phyloP scores from a whole-genome alignment of 1,284 basidiomycete genomes.

The Violaceomyces palustris region DNA sequence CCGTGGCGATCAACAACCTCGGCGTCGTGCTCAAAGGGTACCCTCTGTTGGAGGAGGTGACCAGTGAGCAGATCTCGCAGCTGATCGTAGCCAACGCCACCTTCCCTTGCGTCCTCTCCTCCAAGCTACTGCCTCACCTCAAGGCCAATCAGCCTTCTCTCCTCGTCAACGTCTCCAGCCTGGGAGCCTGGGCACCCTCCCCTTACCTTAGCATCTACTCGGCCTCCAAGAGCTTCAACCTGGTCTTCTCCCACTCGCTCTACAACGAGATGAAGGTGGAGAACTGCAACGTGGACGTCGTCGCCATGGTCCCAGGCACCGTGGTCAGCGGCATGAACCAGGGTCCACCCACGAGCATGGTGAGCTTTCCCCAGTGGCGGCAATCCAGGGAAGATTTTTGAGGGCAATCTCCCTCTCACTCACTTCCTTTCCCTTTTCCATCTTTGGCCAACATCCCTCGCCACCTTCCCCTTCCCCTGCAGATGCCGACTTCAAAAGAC shows the following conservation, averaged over 20 bases:
- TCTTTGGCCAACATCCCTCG: too few species aligned
- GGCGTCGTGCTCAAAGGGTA: too few species aligned
- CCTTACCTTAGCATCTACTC: constrained; percentile 7
- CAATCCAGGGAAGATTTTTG: too few species aligned
- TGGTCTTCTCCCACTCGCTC: constrained; percentile 8
- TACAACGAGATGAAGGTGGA: constrained; percentile 10
- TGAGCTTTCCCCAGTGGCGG: not conserved
- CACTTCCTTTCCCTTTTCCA: too few species aligned
- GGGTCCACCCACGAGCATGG: constrained; percentile 4
- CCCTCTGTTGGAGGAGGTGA: too few species aligned
- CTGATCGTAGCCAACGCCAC: too few species aligned
- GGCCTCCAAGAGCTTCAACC: constrained; percentile 10
- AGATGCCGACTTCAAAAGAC: too few species aligned
- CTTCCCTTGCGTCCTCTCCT: too few species aligned
- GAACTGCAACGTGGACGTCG: constrained; percentile 7
- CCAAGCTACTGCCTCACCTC: constrained; percentile 6
- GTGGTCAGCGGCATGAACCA: constrained; percentile 10
- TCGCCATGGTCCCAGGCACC: constrained; percentile 9
- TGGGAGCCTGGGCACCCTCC: constrained; percentile 10
- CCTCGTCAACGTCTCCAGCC: constrained; percentile 9
- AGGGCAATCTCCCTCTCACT: too few species aligned
- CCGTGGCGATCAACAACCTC: too few species aligned
- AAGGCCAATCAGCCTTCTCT: constrained; percentile 8
- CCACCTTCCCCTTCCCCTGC: too few species aligned
- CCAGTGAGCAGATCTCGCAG: too few species aligned